Evolutionary conservation across 257 asterid species (phyloP).

Genomic region (Solanum virginianum): DNA sequence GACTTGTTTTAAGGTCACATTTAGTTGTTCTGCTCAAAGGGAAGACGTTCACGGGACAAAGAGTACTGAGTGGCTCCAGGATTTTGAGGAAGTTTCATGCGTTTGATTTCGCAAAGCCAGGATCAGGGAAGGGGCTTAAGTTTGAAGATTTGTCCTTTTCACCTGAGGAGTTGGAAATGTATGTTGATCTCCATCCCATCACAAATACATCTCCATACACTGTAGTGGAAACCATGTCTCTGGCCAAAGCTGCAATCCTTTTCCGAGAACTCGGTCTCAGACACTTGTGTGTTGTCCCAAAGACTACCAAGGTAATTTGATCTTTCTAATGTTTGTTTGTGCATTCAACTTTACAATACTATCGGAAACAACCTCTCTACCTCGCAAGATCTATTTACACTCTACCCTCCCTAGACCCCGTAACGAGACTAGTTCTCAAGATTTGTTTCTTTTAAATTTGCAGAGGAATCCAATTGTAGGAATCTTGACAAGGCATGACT

Average conservation of each 20-base stretch:
- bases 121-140: conserved; percentile 82
- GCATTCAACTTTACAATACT: not conserved
- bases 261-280: conserved; percentile 85
- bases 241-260: conserved; percentile 89
- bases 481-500: conserved; percentile 72
- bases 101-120: conserved; percentile 82
- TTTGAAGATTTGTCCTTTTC: conserved; percentile 59
- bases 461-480: conserved; percentile 73
- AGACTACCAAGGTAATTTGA: conserved; percentile 52
- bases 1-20: conserved; percentile 82
- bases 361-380: not conserved
- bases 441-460: conserved; percentile 11
- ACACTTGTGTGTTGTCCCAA: conserved; percentile 87
- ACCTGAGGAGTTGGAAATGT: conserved; percentile 88
- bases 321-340: not conserved
- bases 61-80: conserved; percentile 30
- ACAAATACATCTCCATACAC: conserved; percentile 88
- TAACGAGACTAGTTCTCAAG: not conserved
- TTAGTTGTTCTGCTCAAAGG: conserved; percentile 59
- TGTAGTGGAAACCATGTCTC: conserved; percentile 89
- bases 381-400: not conserved
- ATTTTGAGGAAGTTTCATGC: conserved; percentile 41
- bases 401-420: not conserved
- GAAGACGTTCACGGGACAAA: conserved; percentile 48
- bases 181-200: conserved; percentile 83